phyloP scores from a whole-genome alignment of 148 eudicot species.

The Rhododendron henanense region DNA sequence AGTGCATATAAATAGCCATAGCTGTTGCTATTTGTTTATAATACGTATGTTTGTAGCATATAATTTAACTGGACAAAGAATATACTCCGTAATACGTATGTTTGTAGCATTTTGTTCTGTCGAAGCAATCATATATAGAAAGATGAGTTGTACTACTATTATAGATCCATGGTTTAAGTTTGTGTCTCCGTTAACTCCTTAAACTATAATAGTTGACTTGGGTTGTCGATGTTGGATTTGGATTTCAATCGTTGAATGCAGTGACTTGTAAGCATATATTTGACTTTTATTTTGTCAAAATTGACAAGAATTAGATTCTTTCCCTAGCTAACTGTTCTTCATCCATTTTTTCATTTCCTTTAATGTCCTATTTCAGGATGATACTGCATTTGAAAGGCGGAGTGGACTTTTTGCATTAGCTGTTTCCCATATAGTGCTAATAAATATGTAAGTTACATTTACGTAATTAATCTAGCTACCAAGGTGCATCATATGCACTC shows the following conservation, averaged over 20 bases:
- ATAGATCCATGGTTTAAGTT: too few species aligned
- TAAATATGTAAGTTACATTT: conserved; percentile 70
- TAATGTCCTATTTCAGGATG: conserved; percentile 55
- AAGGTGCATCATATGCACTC: neutral
- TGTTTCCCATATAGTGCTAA: conserved; percentile 95
- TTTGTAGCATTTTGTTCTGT: too few species aligned
- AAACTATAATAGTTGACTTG: neutral
- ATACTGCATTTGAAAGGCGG: conserved; percentile 83
- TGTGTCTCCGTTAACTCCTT: too few species aligned
- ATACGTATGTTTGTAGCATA: too few species aligned
- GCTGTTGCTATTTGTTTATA: neutral
- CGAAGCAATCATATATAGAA: neutral
- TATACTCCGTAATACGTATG: too few species aligned
- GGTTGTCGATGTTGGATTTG: neutral
- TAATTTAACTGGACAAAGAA: too few species aligned
- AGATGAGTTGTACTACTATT: neutral
- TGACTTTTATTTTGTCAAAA: neutral
- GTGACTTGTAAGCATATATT: neutral
- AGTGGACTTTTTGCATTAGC: conserved; percentile 96
- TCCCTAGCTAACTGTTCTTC: neutral
- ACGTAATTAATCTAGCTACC: neutral
- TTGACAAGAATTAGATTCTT: neutral
- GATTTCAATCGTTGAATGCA: neutral
- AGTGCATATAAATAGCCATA: neutral
- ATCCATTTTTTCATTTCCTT: neutral